Evolutionary conservation across 345 rosid species (phyloP).

Genomic region (Diplotaxis tenuifolia): DNA sequence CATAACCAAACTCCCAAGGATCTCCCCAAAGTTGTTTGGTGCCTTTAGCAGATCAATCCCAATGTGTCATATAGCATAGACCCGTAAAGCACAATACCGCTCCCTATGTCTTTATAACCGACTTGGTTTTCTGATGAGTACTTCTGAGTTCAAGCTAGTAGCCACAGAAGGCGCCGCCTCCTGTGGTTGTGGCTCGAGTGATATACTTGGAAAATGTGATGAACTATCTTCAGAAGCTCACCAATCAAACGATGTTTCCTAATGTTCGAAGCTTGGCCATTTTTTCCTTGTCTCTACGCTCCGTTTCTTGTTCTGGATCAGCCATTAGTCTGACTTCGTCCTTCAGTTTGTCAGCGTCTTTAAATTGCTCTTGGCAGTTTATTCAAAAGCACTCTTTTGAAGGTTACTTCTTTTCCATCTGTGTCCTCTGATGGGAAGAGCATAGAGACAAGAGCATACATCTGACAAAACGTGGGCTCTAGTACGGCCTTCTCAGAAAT

Average conservation of each 20-base stretch:
- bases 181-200: constrained; percentile 44
- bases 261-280: constrained; percentile 73
- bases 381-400: constrained; percentile 77
- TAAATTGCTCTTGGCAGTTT: constrained; percentile 92
- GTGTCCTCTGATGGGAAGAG: constrained; percentile 84
- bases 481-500: constrained; percentile 89
- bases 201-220: constrained; percentile 76
- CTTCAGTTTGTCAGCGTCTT: constrained; percentile 75
- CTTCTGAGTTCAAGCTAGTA: constrained; percentile 55
- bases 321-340: constrained; percentile 76
- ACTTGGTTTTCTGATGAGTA: too few relatives aligned
- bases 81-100: constrained; percentile 70
- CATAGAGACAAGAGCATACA: constrained; percentile 84
- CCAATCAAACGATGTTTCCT: constrained; percentile 89
- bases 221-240: constrained; percentile 85
- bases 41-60: constrained; percentile 87
- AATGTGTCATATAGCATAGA: constrained; percentile 74
- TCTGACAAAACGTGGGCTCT: constrained; percentile 89
- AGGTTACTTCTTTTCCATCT: constrained; percentile 76
- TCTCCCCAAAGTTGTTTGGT: constrained; percentile 69
- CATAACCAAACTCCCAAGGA: constrained; percentile 61
- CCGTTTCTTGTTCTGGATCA: constrained; percentile 71
- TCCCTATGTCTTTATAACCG: constrained; percentile 46
- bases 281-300: constrained; percentile 80
- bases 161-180: constrained; percentile 47